phyloP scores from a whole-genome alignment of 306 rosid species.

The Gleditsia sinensis region DNA sequence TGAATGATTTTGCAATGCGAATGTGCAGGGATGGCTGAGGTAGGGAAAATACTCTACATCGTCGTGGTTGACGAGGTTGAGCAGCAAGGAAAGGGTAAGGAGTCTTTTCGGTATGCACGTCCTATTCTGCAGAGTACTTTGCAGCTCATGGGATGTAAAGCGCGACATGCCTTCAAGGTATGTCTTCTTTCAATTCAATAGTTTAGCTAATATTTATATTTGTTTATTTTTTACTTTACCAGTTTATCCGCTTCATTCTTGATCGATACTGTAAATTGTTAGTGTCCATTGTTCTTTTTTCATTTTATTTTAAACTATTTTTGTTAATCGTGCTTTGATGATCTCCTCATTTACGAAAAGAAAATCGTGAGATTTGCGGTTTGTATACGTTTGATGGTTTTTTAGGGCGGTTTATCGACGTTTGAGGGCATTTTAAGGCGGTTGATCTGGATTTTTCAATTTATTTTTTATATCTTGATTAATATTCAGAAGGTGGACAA shows the following conservation, averaged over 20 bases:
- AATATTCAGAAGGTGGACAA: conserved; percentile 13
- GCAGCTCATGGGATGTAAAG: conserved; percentile 94
- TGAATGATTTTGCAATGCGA: background rate
- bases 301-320: background rate
- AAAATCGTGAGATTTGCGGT: background rate
- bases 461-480: conserved; percentile 16
- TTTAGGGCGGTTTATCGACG: background rate
- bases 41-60: conserved; percentile 58
- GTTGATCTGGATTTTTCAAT: conserved; percentile 44
- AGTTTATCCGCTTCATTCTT: background rate
- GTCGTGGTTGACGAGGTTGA: conserved; percentile 71
- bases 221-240: background rate
- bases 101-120: conserved; percentile 78
- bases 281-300: background rate
- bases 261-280: background rate
- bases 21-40: conserved; percentile 37
- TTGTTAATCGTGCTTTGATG: background rate
- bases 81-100: conserved; percentile 50
- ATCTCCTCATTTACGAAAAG: background rate
- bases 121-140: conserved; percentile 79
- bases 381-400: background rate
- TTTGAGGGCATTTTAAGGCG: background rate
- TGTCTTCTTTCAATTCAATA: background rate
- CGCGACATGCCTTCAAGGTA: conserved; percentile 95
- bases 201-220: background rate